A percentile compares a stretch with the other conserved stretches of the same genome.
phyloP scores from a whole-genome alignment of 129 eudicot genomes.

The Artemisia annua region DNA sequence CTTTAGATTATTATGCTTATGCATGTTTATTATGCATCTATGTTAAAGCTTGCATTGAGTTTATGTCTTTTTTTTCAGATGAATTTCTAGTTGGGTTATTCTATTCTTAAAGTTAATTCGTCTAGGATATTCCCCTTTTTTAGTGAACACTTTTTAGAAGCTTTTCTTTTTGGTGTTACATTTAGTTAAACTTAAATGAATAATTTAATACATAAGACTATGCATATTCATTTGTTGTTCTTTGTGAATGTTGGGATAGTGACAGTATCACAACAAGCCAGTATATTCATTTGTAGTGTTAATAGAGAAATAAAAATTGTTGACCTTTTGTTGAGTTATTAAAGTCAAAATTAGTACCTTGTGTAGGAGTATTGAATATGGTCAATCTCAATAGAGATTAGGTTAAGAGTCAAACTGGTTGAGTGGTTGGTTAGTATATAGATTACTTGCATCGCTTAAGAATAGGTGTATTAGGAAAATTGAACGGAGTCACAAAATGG shows the following conservation, averaged over 20 bases:
- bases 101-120: slow-evolving; percentile 23
- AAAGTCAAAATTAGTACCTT: not conserved
- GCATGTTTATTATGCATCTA: not conserved
- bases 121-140: slow-evolving; percentile 21
- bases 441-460: too few relatives aligned
- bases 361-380: not conserved
- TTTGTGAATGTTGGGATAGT: too few relatives aligned
- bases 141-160: slow-evolving; percentile 6
- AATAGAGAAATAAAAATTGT: too few relatives aligned
- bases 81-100: not conserved
- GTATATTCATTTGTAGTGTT: too few relatives aligned
- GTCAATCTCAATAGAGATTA: slow-evolving; percentile 15
- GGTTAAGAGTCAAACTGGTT: too few relatives aligned
- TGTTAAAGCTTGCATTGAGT: not conserved
- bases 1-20: slow-evolving; percentile 11
- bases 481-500: too few relatives aligned
- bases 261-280: too few relatives aligned
- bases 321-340: not conserved
- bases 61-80: too few relatives aligned
- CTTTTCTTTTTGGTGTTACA: slow-evolving; percentile 8
- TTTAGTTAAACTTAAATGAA: slow-evolving; percentile 4
- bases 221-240: too few relatives aligned
- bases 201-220: not conserved
- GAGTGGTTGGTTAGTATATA: too few relatives aligned
- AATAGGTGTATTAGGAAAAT: too few relatives aligned